phyloP scores from a whole-genome alignment of 139 green algal genomes.

The Dunaliella primolecta region DNA sequence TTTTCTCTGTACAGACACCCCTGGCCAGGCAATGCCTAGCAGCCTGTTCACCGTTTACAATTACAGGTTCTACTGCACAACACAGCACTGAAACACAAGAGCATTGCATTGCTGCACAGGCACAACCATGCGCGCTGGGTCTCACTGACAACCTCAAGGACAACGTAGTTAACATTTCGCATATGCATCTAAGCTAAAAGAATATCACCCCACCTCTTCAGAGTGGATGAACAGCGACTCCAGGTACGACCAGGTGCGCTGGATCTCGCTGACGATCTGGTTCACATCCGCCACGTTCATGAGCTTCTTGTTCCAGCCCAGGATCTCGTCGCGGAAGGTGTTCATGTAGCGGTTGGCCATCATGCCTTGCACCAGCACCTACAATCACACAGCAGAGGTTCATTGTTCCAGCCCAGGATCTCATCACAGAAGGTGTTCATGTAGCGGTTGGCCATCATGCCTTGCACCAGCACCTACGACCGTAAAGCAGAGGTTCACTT shows the following conservation, averaged over 20 bases:
- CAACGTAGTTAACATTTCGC: too few species aligned
- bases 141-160: too few species aligned
- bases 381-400: conserved; percentile 14
- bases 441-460: conserved; percentile 90
- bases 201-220: conserved; percentile 51
- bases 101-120: too few species aligned
- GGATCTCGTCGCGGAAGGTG: conserved; percentile 79
- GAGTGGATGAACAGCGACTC: conserved; percentile 83
- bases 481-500: background rate
- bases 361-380: conserved; percentile 89
- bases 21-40: too few species aligned
- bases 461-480: conserved; percentile 80
- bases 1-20: too few species aligned
- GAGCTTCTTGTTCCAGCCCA: conserved; percentile 82
- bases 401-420: conserved; percentile 79
- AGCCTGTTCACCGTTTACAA: too few species aligned
- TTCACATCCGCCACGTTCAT: conserved; percentile 80
- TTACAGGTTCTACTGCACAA: too few species aligned
- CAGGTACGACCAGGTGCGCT: conserved; percentile 82
- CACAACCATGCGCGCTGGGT: too few species aligned
- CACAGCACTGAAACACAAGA: too few species aligned
- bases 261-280: conserved; percentile 81
- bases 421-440: conserved; percentile 82
- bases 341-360: conserved; percentile 89
- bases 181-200: too few species aligned